Conservation (phyloP, 495 filamentous ascomycete species). For the Penicillium bovifimosum region DNA sequence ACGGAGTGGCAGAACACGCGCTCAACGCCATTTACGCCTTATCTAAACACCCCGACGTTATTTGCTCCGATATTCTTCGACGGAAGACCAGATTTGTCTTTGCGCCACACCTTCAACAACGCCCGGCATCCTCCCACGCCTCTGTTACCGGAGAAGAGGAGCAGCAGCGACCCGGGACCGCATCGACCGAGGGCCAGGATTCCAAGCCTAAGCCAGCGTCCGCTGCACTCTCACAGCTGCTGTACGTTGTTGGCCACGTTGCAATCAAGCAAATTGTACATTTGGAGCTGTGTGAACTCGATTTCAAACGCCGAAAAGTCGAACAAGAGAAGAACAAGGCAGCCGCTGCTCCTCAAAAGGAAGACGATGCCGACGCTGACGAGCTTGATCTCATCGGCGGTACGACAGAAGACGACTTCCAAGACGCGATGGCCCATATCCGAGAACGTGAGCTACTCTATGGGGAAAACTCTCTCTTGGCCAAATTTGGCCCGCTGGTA, state of each 20-base stretch:
- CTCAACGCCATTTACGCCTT: conserved; percentile 94
- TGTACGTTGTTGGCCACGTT: conserved; percentile 94
- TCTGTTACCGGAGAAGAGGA: conserved; percentile 38
- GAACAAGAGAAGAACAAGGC: conserved; percentile 84
- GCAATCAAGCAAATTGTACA: conserved; percentile 99
- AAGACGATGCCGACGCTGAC: conserved; percentile 51
- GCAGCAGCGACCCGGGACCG: conserved; percentile 48
- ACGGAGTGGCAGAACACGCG: conserved; percentile 93
- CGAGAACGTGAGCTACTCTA: conserved; percentile 92
- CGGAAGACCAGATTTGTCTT: conserved; percentile 86
- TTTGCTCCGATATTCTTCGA: conserved; percentile 88
- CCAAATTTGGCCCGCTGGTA: conserved; percentile 85
- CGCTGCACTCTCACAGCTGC: conserved; percentile 76
- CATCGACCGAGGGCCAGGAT: conserved; percentile 27
- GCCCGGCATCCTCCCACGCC: conserved; percentile 26
- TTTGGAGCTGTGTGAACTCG: conserved; percentile 90
- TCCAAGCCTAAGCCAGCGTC: conserved; percentile 43
- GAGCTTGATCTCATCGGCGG: conserved; percentile 96
- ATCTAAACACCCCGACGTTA: conserved; percentile 86
- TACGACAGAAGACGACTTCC: conserved; percentile 97
- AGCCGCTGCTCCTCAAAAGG: conserved; percentile 40
- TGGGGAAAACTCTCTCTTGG: conserved; percentile 74
- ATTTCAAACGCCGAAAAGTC: conserved; percentile 94
- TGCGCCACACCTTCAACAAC: conserved; percentile 35
- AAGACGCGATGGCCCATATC: conserved; percentile 90